Conservation (phyloP, 495 filamentous ascomycete genomes). For the Lophiostoma macrostomum region DNA sequence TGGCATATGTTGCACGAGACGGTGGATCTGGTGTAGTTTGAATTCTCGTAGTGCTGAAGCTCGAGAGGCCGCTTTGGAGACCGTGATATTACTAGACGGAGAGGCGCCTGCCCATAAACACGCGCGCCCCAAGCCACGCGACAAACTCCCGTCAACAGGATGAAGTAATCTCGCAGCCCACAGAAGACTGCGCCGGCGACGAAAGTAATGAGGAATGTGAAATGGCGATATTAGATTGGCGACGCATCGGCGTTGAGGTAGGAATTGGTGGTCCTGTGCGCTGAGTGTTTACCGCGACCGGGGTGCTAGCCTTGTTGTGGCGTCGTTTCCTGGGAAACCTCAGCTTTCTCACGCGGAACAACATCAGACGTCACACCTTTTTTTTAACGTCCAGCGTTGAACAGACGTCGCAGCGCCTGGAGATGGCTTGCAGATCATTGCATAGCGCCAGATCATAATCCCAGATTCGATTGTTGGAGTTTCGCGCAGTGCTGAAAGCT, state of each 20-base stretch:
- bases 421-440: no score
- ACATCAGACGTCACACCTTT: no score
- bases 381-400: no score
- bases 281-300: constrained; percentile 8
- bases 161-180: constrained; percentile 14
- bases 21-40: background rate
- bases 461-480: no score
- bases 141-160: constrained; percentile 4
- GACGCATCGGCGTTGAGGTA: constrained; percentile 1
- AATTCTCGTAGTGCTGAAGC: constrained; percentile 17
- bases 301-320: constrained; percentile 16
- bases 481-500: no score
- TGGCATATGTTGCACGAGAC: constrained; percentile 29
- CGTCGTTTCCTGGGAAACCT: background rate
- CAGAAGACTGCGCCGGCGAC: constrained; percentile 8
- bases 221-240: constrained; percentile 10
- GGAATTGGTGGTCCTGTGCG: constrained; percentile 7
- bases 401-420: no score
- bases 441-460: no score
- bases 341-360: no score
- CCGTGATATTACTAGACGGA: constrained; percentile 20
- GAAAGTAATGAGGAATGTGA: constrained; percentile 29
- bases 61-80: constrained; percentile 28
- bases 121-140: background rate
- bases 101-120: constrained; percentile 18